Conservation (phyloP, 768 basidiomycete species). For the Termitomyces sp. region DNA sequence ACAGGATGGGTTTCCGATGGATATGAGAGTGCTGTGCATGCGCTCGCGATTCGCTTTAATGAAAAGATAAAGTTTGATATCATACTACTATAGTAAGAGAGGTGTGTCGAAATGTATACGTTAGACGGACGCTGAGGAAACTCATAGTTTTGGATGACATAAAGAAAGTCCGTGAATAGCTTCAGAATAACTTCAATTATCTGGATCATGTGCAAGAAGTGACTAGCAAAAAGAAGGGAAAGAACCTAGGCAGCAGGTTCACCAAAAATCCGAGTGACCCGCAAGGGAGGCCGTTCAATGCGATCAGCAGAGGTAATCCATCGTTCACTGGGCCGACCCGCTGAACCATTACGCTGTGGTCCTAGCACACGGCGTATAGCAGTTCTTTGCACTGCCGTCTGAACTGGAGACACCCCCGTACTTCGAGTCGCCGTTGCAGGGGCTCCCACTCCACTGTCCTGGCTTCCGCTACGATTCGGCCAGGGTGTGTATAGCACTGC, state of each 20-base stretch:
- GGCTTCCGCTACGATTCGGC: background rate
- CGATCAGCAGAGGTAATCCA: background rate
- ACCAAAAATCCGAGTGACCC: conserved; percentile 1
- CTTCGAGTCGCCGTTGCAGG: background rate
- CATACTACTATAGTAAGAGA: background rate
- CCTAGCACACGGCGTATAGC: background rate
- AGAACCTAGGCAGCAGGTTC: background rate
- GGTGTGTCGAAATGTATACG: background rate
- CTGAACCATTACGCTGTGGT: background rate
- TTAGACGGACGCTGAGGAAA: background rate
- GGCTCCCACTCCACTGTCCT: background rate
- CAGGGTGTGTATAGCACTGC: background rate
- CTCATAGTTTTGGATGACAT: background rate
- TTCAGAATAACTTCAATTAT: background rate
- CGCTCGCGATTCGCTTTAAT: no score
- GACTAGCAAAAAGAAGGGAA: background rate
- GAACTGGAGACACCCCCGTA: background rate
- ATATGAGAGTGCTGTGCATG: no score
- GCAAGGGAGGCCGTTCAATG: background rate
- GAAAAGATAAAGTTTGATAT: no score
- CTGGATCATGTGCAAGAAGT: background rate
- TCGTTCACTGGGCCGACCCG: background rate
- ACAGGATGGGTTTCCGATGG: background rate
- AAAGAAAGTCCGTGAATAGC: background rate
- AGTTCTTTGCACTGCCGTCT: background rate